phyloP scores from a whole-genome alignment of 176 grass and related monocot species.

The Saccharum spontaneum region DNA sequence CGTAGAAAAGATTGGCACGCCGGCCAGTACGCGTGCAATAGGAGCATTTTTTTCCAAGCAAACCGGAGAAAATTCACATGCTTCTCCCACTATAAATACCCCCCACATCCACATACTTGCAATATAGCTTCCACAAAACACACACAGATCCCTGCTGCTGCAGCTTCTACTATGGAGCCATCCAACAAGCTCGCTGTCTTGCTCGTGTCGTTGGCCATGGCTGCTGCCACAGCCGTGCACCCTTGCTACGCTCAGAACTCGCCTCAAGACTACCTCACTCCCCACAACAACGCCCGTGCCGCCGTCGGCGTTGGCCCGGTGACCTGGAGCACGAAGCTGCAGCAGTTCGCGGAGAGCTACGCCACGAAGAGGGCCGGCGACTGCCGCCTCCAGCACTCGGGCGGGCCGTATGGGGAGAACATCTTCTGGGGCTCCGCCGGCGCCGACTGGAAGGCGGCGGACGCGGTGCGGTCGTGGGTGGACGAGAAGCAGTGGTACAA shows the following conservation, averaged over 20 bases:
- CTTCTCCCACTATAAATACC: background rate
- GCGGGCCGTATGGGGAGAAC: background rate
- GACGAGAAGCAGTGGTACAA: slow-evolving; percentile 11
- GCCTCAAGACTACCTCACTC: background rate
- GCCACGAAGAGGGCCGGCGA: background rate
- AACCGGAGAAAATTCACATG: background rate
- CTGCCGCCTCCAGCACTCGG: background rate
- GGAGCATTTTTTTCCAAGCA: background rate
- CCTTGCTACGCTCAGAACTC: background rate
- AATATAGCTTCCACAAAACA: too few relatives aligned
- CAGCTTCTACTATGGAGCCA: background rate
- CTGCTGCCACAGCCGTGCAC: background rate
- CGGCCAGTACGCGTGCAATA: background rate
- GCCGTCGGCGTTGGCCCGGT: background rate
- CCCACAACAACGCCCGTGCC: background rate
- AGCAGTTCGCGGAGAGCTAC: background rate
- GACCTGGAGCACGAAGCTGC: background rate
- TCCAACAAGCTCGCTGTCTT: background rate
- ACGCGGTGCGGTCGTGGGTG: background rate
- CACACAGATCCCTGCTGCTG: too few relatives aligned
- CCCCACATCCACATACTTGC: too few relatives aligned
- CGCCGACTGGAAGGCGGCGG: background rate
- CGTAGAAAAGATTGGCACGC: background rate
- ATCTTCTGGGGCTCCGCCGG: slow-evolving; percentile 6
- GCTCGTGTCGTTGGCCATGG: background rate